Percentiles rank a stretch among this genome's conserved stretches.
Conservation (phyloP, 2,329 filamentous ascomycete species). For the Magnaporthiopsis poae region DNA sequence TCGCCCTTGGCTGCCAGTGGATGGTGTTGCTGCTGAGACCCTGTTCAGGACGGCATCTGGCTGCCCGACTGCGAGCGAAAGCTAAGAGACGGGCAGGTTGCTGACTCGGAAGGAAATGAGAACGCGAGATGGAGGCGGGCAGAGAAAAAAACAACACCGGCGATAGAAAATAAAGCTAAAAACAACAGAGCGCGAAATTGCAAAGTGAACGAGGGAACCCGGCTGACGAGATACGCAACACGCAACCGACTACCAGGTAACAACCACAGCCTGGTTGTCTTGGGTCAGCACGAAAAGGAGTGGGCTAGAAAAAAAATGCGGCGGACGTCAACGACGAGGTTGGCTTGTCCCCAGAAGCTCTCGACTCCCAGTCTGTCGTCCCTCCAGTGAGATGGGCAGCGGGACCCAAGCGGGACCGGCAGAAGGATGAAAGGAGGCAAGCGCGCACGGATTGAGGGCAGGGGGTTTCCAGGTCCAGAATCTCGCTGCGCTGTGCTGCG, state of each 20-base stretch:
- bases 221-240: background rate
- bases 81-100: background rate
- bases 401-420: background rate
- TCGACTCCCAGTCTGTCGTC: background rate
- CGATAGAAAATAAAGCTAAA: background rate
- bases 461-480: background rate
- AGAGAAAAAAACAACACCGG: background rate
- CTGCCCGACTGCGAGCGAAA: background rate
- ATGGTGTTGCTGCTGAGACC: background rate
- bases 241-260: background rate
- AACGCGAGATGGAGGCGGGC: background rate
- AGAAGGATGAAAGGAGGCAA: slow-evolving; percentile 1
- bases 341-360: background rate
- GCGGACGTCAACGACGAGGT: background rate
- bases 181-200: background rate
- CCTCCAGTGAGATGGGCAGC: background rate
- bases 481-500: too few species aligned
- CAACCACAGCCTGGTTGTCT: background rate
- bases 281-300: background rate
- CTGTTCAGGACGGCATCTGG: background rate
- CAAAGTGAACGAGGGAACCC: background rate
- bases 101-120: background rate
- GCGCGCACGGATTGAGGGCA: background rate
- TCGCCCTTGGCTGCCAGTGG: background rate
- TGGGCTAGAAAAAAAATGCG: background rate